Base-by-base conservation (phyloP, 495 filamentous ascomycete genomes). In the Tirmania nivea region DNA sequence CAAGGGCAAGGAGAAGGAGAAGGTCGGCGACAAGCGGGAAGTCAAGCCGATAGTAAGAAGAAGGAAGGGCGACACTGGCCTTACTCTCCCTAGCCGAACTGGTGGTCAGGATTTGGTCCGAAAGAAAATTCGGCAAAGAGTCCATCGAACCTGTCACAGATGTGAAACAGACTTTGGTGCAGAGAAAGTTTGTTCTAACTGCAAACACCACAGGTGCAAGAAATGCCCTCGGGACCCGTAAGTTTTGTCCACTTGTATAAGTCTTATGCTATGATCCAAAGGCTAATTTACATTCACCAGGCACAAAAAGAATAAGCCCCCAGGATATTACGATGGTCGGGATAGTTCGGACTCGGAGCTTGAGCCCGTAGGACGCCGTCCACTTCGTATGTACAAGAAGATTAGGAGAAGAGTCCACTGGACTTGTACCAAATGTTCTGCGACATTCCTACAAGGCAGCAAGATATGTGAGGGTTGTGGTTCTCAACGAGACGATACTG, bases 191-290 rank as follows among this genome's bases (percentile, higher is more conserved):
- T 94, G 87, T 63, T 66, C 68, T 12, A 75, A 71, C 54, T 93
- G 86, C 64, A 70, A 71, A 45, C 88, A 95, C 68, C 61, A 73
- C 25, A 80, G 84, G 37, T 94, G 88, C 75, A 82, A 77, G 58
- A 76, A 74, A 54, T 94, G 86, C 67, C 86, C 84, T 11, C 70
- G 86, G 42, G 79, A 85, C 55, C 84, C 86, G 81, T 86, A 78
- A 66, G 82, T 78, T 52, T n/a, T 48, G 45, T 14, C 11, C 14
- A 19, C 50, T 47, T 25, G 31, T 34, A 49, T 0, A 6, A 39
- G n/a, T 1, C 8, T 20, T 35, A 21, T 14, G 48, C 9, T 10
- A 20, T 51, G 19, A 17, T n/a, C 19, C n/a, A 17, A 42, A 57
- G 60, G 54, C 59, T 35, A 10, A 16, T 3, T 21, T n/a, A 31